Conservation (phyloP, 441 rosid species). For the Pelargonium fulgidum region DNA sequence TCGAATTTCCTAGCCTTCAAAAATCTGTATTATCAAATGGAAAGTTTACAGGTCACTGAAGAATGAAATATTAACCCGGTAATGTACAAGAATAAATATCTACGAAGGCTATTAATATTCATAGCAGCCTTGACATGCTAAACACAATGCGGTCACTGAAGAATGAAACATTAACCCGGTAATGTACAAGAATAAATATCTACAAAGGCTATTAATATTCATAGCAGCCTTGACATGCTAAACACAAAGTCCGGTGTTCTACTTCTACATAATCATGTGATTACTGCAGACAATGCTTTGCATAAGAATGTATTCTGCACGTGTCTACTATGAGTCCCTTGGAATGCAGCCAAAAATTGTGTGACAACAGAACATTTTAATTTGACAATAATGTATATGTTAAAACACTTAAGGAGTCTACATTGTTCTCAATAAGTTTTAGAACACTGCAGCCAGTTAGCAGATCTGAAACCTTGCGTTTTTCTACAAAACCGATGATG, state of each 20-base stretch:
- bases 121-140: neutral
- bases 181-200: neutral
- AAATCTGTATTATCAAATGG: slow-evolving; percentile 35
- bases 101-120: neutral
- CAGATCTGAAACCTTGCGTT: neutral
- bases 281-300: neutral
- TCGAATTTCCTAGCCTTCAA: slow-evolving; percentile 84
- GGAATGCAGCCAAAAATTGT: neutral
- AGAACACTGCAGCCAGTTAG: neutral
- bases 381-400: neutral
- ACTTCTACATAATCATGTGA: slow-evolving; percentile 4
- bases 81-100: neutral
- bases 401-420: neutral
- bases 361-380: neutral
- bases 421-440: neutral
- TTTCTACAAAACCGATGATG: neutral
- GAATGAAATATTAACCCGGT: neutral
- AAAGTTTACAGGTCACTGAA: slow-evolving; percentile 5
- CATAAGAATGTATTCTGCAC: neutral
- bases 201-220: neutral
- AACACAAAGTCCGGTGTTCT: neutral
- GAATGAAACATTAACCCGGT: neutral
- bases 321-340: neutral
- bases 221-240: neutral
- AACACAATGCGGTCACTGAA: neutral